Conservation (phyloP, 192 early-diverging fungal genomes). For the Chytriomyces confervae region DNA sequence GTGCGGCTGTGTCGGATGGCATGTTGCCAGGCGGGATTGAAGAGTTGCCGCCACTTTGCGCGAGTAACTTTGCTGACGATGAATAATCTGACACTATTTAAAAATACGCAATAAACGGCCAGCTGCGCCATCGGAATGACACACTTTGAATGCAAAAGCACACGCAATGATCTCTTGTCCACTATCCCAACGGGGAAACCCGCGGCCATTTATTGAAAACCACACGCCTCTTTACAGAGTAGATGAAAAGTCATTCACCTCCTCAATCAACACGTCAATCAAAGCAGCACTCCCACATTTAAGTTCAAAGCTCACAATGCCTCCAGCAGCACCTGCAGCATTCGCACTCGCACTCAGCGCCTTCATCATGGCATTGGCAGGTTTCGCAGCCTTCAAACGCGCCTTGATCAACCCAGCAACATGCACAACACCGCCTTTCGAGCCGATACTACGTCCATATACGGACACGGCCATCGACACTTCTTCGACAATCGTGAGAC, state of each 20-base stretch:
- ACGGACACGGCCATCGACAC: conserved; percentile 37
- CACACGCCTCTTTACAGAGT: conserved; percentile 6
- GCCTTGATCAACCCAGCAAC: conserved; percentile 47
- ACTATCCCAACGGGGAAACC: too few species aligned
- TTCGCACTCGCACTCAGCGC: neutral
- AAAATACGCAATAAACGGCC: too few species aligned
- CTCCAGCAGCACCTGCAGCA: conserved; percentile 5
- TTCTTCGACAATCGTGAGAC: conserved; percentile 30
- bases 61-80: neutral
- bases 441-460: conserved; percentile 30
- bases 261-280: conserved; percentile 35
- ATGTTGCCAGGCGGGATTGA: neutral
- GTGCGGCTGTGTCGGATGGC: neutral
- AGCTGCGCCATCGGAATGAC: too few species aligned
- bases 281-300: conserved; percentile 26
- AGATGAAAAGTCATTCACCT: conserved; percentile 32
- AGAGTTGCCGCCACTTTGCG: neutral
- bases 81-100: too few species aligned
- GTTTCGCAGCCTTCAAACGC: conserved; percentile 6
- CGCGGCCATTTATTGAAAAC: neutral
- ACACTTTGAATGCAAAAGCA: too few species aligned
- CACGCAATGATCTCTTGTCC: too few species aligned
- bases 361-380: conserved; percentile 19
- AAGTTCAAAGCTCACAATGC: conserved; percentile 29
- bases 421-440: conserved; percentile 5